A percentile compares a stretch with the other conserved stretches of the same genome.
phyloP scores from a whole-genome alignment of 345 rosid species.

The Barbarea vulgaris region DNA sequence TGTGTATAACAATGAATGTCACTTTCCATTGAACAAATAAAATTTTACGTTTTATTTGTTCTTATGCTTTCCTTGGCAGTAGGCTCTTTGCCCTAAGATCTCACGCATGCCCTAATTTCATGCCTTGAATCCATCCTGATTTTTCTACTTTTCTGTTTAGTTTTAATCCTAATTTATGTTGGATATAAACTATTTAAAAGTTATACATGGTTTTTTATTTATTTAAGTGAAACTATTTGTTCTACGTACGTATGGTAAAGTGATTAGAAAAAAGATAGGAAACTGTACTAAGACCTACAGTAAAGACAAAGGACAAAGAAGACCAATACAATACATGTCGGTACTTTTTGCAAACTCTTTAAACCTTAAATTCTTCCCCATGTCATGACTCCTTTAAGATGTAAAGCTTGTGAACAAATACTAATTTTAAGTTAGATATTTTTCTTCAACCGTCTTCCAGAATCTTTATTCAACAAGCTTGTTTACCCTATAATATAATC shows the following conservation, averaged over 20 bases:
- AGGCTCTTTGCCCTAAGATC: conserved; percentile 23
- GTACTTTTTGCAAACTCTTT: conserved; percentile 5
- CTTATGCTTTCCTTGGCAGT: background rate
- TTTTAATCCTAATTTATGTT: background rate
- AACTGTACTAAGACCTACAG: background rate
- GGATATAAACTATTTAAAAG: background rate
- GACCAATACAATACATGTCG: conserved; percentile 22
- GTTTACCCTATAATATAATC: background rate
- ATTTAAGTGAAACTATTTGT: background rate
- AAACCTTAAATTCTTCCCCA: conserved; percentile 17
- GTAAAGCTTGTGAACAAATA: background rate
- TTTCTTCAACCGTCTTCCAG: background rate
- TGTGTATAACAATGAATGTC: background rate
- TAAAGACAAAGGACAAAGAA: background rate
- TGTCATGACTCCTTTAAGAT: background rate
- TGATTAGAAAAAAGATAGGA: background rate
- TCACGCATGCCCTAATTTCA: conserved; percentile 24
- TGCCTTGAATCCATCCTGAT: conserved; percentile 19
- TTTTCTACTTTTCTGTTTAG: conserved; percentile 8
- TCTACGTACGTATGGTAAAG: background rate
- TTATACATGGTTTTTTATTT: background rate
- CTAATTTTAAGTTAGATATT: background rate
- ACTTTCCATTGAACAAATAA: background rate
- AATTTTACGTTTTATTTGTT: background rate
- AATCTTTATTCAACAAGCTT: background rate